A percentile compares a stretch with the other conserved stretches of the same genome.
phyloP scores from a whole-genome alignment of 2,329 filamentous ascomycete species.

The Aciculosporium take region DNA sequence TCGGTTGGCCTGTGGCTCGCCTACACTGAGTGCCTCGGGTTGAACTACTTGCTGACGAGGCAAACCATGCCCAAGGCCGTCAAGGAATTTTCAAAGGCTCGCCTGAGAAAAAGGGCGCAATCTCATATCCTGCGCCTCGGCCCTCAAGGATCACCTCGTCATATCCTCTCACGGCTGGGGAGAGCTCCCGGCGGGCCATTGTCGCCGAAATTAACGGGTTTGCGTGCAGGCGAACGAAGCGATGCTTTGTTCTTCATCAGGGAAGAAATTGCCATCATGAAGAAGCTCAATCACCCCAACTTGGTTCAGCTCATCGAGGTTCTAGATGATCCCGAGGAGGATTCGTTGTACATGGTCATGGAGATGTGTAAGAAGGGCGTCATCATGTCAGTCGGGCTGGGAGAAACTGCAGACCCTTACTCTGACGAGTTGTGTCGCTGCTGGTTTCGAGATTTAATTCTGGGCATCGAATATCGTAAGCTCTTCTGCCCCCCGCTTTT shows the following conservation, averaged over 20 bases:
- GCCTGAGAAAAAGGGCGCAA: conserved; percentile 77
- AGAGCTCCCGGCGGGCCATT: conserved; percentile 8
- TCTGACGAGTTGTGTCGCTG: conserved; percentile 66
- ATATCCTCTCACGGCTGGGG: conserved; percentile 12
- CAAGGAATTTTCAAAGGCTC: conserved; percentile 93
- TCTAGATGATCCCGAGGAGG: conserved; percentile 85
- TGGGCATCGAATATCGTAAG: conserved; percentile 85
- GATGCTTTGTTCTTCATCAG: conserved; percentile 75
- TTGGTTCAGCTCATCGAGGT: conserved; percentile 90
- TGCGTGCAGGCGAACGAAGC: conserved; percentile 41
- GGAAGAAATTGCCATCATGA: conserved; percentile 97
- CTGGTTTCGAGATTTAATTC: conserved; percentile 89
- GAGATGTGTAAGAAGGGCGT: conserved; percentile 99
- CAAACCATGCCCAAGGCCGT: conserved; percentile 53
- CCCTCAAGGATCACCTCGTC: conserved; percentile 21
- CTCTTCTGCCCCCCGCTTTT: background rate
- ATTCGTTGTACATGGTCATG: conserved; percentile 95
- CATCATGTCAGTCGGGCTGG: conserved; percentile 89
- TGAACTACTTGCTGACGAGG: conserved; percentile 8
- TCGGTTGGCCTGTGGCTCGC: no score
- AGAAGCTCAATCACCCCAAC: conserved; percentile 90
- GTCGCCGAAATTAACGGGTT: conserved; percentile 14
- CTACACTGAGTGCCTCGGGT: background rate
- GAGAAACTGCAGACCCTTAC: conserved; percentile 70
- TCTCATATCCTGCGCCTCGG: conserved; percentile 61